Evolutionary conservation across 306 rosid genomes (phyloP).

Genomic region (Pterocarpus santalinus): DNA sequence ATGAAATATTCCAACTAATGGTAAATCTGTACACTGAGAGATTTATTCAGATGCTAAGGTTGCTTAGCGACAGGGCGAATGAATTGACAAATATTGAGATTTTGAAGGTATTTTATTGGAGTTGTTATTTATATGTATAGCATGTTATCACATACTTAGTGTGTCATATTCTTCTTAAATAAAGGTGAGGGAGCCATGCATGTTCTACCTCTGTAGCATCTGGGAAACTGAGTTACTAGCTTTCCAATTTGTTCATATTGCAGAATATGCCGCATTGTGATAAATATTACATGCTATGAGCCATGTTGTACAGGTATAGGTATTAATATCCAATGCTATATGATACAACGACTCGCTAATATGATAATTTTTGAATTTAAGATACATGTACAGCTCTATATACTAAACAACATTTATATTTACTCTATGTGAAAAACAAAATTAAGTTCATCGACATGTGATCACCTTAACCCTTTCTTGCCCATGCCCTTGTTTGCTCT

Average conservation of each 20-base stretch:
- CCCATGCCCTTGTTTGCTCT: no score
- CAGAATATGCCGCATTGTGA: constrained; percentile 14
- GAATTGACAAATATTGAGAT: constrained; percentile 92
- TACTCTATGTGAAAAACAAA: not conserved
- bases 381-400: no score
- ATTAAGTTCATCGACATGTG: not conserved
- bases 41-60: constrained; percentile 96
- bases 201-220: constrained; percentile 24
- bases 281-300: not conserved
- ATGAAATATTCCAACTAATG: constrained; percentile 96
- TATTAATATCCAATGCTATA: not conserved
- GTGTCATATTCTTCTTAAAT: constrained; percentile 20
- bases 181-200: constrained; percentile 1
- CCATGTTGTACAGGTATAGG: not conserved
- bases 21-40: constrained; percentile 96
- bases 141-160: constrained; percentile 28
- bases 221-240: constrained; percentile 30
- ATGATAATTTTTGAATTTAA: not conserved
- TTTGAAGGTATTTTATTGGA: constrained; percentile 73
- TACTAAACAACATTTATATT: no score
- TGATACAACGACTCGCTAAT: not conserved
- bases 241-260: constrained; percentile 17
- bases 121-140: constrained; percentile 37
- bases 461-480: not conserved
- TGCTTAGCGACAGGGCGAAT: constrained; percentile 91